Evolutionary conservation across 371 early-diverging fungal genomes (phyloP).

Genomic region (Mortierella sp.): DNA sequence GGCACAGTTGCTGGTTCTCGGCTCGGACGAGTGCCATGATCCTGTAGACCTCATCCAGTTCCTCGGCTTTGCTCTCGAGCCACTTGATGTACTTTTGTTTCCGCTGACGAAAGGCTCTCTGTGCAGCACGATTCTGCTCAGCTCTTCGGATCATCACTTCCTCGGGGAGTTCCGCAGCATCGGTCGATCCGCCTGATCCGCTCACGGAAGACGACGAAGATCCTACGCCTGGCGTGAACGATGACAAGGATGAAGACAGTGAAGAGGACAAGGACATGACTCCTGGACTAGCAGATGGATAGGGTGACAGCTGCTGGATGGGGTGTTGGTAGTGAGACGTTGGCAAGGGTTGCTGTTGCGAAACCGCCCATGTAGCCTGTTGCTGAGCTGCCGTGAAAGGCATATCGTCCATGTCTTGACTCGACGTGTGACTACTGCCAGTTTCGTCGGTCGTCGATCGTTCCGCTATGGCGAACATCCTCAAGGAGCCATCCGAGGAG

Average conservation of each 20-base stretch:
- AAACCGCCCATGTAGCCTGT: neutral
- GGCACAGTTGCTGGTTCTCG: conserved; percentile 43
- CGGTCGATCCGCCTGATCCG: no score
- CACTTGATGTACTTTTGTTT: conserved; percentile 70
- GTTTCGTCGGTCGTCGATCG: neutral
- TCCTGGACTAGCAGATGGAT: neutral
- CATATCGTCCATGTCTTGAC: neutral
- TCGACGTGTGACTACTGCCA: neutral
- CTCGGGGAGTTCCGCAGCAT: conserved; percentile 19
- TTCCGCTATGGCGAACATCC: neutral
- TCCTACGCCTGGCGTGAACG: neutral
- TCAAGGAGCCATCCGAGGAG: conserved; percentile 1
- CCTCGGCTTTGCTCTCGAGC: conserved; percentile 68
- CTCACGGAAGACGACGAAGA: no score
- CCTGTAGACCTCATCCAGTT: conserved; percentile 59
- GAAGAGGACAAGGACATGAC: neutral
- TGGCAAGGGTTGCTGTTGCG: neutral
- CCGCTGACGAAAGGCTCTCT: conserved; percentile 75
- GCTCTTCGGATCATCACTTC: conserved; percentile 53
- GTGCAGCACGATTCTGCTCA: conserved; percentile 76
- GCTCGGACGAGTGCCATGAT: conserved; percentile 39
- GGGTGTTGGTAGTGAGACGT: neutral
- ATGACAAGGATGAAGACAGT: no score
- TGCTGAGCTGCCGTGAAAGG: neutral
- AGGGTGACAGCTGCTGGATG: neutral